phyloP scores from a whole-genome alignment of 495 filamentous ascomycete genomes.

The Penicillium manginii region DNA sequence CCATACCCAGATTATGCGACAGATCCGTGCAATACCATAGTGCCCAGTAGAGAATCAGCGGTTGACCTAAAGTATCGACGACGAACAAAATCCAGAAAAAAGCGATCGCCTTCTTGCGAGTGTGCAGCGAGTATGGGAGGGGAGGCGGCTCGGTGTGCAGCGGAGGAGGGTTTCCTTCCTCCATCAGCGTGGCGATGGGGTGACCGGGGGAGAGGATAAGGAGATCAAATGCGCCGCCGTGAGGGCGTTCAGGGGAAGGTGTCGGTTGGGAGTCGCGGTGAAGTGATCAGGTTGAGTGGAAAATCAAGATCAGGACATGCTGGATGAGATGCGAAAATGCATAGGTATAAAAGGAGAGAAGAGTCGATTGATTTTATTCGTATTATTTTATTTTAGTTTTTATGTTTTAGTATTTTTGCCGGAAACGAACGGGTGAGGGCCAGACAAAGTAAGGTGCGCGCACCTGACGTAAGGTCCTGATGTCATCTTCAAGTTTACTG shows the following conservation, averaged over 20 bases:
- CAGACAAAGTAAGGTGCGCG: slow-evolving; percentile 2
- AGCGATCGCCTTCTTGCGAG: slow-evolving; percentile 57
- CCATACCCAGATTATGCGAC: slow-evolving; percentile 58
- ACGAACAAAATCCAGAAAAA: slow-evolving; percentile 63
- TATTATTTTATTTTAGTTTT: background rate
- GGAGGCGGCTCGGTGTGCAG: slow-evolving; percentile 47
- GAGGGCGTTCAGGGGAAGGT: background rate
- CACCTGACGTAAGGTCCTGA: slow-evolving; percentile 30
- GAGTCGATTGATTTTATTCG: background rate
- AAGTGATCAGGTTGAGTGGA: background rate
- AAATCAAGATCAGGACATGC: slow-evolving; percentile 20
- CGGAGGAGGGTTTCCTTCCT: slow-evolving; percentile 32
- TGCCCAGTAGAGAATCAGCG: slow-evolving; percentile 59
- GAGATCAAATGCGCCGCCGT: background rate
- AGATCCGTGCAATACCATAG: slow-evolving; percentile 59
- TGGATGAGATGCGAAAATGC: slow-evolving; percentile 1
- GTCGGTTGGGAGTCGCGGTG: no score
- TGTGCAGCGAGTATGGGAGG: slow-evolving; percentile 58
- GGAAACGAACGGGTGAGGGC: slow-evolving; percentile 25
- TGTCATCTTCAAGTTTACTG: no score
- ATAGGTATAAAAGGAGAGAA: background rate
- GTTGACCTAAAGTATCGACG: slow-evolving; percentile 56
- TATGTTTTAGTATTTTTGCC: background rate
- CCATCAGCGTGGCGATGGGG: slow-evolving; percentile 38
- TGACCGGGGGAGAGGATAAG: background rate